These are phyloP conservation scores for Leccinum fibrillosum DNA, from an alignment of 768 basidiomycete species.

Conservation along the genomic window DNA sequence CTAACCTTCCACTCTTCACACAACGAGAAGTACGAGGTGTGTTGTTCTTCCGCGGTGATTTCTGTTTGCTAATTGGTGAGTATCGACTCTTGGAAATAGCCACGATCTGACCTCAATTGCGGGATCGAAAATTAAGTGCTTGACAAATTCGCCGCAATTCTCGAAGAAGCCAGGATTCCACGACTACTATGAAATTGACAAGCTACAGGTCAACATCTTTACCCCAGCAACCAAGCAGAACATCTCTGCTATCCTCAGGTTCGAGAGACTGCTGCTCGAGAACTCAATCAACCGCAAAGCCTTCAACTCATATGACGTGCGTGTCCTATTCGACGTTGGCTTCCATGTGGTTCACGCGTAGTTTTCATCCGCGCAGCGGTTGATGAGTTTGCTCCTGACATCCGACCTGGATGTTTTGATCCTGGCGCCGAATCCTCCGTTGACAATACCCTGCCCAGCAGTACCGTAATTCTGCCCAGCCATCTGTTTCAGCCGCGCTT, in stretches of 20 bases:
- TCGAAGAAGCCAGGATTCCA: slow-evolving; percentile 69
- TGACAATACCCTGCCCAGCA: slow-evolving; percentile 51
- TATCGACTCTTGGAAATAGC: slow-evolving; percentile 88
- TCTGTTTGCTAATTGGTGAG: slow-evolving; percentile 13
- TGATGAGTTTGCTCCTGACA: slow-evolving; percentile 84
- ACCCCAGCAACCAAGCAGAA: slow-evolving; percentile 69
- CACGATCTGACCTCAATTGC: slow-evolving; percentile 92
- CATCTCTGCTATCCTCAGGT: slow-evolving; percentile 78
- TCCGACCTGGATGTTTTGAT: slow-evolving; percentile 88
- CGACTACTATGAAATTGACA: slow-evolving; percentile 76
- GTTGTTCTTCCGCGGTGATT: no score
- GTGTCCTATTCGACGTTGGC: slow-evolving; percentile 29
- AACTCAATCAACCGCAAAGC: slow-evolving; percentile 98
- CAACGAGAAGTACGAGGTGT: no score
- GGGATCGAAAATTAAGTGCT: slow-evolving; percentile 81
- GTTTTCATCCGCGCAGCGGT: slow-evolving; percentile 51
- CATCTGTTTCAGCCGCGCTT: slow-evolving; percentile 78
- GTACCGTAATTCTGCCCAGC: slow-evolving; percentile 62
- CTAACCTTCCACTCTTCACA: no score
- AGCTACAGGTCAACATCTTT: slow-evolving; percentile 79
- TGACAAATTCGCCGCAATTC: slow-evolving; percentile 89
- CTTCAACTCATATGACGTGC: slow-evolving; percentile 93
- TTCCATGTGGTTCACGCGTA: slow-evolving; percentile 2
- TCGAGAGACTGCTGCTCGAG: slow-evolving; percentile 87
- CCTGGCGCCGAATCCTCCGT: slow-evolving; percentile 75